Percentiles rank a stretch among this genome's conserved stretches.
phyloP scores from a whole-genome alignment of 179 eudicot species.

The Gypsophila paniculata region DNA sequence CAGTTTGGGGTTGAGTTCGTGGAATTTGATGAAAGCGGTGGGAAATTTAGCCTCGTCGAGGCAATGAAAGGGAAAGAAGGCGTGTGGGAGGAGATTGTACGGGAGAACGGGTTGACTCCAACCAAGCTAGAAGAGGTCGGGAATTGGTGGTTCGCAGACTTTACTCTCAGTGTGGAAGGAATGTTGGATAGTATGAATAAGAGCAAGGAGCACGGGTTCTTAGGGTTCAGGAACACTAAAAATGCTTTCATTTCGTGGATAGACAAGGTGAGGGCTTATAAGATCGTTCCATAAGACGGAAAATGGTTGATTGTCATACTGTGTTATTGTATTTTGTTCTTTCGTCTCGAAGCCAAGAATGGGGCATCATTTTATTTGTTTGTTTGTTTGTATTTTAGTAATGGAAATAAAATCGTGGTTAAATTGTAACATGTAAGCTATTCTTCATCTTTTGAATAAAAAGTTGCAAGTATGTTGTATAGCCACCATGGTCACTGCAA shows the following conservation, averaged over 20 bases:
- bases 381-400: constrained; percentile 4
- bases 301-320: neutral
- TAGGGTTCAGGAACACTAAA: constrained; percentile 47
- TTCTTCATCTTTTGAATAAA: neutral
- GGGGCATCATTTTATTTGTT: neutral
- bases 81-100: constrained; percentile 45
- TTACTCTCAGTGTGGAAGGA: constrained; percentile 13
- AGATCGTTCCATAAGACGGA: constrained; percentile 34
- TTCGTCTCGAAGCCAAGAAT: neutral
- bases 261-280: constrained; percentile 44
- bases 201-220: constrained; percentile 53
- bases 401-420: neutral
- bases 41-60: constrained; percentile 27
- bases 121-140: constrained; percentile 44
- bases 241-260: constrained; percentile 44
- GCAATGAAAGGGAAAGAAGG: constrained; percentile 38
- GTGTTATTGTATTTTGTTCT: neutral
- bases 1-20: constrained; percentile 40
- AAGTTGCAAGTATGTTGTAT: neutral
- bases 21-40: constrained; percentile 25
- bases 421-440: neutral
- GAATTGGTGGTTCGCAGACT: constrained; percentile 37
- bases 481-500: neutral
- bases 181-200: constrained; percentile 42
- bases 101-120: constrained; percentile 29